Evolutionary conservation across 139 green algal species (phyloP).

Genomic region (Klebsormidium nitens): DNA sequence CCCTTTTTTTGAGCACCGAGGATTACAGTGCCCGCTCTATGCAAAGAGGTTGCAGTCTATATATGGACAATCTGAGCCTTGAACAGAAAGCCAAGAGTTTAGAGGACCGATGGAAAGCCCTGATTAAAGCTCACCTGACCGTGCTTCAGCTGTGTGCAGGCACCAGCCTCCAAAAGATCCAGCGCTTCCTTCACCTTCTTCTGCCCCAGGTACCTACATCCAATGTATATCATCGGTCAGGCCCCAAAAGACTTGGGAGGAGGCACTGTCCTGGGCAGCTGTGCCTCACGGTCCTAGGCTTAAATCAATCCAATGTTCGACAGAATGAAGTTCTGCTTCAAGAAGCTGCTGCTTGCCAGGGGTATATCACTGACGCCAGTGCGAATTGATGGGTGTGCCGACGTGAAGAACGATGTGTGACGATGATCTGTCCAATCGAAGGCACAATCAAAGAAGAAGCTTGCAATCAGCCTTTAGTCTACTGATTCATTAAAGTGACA

Average conservation of each 20-base stretch:
- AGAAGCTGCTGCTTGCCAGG: neutral
- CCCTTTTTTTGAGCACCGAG: too few relatives aligned
- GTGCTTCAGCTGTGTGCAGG: conserved; percentile 50
- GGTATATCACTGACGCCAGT: neutral
- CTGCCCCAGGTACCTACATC: conserved; percentile 33
- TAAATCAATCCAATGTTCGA: neutral
- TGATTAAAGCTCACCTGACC: conserved; percentile 15
- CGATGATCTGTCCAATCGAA: neutral
- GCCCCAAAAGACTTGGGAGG: neutral
- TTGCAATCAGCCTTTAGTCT: too few relatives aligned
- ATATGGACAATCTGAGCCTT: neutral
- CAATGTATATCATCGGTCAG: neutral
- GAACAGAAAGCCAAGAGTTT: too few relatives aligned
- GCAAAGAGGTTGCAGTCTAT: neutral
- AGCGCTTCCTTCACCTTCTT: conserved; percentile 44
- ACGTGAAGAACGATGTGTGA: neutral
- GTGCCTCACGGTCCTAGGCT: neutral
- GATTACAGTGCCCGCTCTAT: too few relatives aligned
- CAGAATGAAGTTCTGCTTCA: neutral
- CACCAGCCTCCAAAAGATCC: conserved; percentile 53
- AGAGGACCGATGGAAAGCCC: too few relatives aligned
- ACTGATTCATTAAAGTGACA: too few relatives aligned
- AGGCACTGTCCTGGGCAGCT: neutral
- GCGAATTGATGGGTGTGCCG: too few relatives aligned
- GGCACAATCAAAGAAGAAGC: neutral